These are phyloP conservation scores for Lenzites betulinus DNA, from an alignment of 768 basidiomycete genomes.

Conservation along the genomic window DNA sequence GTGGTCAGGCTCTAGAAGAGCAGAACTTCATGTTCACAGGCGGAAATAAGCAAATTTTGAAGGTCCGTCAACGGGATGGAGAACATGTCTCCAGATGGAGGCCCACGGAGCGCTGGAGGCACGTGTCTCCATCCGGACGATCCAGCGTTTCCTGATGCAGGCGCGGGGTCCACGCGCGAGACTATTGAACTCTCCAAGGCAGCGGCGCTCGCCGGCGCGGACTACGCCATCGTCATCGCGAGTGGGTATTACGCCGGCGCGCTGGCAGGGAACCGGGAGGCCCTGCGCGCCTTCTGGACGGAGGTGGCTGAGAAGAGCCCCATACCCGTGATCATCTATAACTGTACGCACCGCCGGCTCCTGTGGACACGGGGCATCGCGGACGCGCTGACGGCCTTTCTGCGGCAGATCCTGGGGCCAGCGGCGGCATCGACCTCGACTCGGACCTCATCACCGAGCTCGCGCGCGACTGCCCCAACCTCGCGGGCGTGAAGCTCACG, in stretches of 20 bases:
- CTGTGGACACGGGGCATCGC: too few species aligned
- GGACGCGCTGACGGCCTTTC: conserved; percentile 4
- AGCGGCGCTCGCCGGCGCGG: conserved; percentile 84
- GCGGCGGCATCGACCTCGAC: conserved; percentile 88
- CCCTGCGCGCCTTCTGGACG: conserved; percentile 76
- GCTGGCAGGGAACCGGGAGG: conserved; percentile 57
- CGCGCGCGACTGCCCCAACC: conserved; percentile 72
- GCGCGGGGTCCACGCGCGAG: conserved; percentile 79
- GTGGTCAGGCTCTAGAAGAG: too few species aligned
- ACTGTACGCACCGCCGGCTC: conserved; percentile 54
- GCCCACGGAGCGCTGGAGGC: too few species aligned
- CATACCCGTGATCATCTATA: conserved; percentile 87
- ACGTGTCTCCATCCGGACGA: too few species aligned
- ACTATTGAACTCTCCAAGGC: conserved; percentile 75
- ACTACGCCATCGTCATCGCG: conserved; percentile 81
- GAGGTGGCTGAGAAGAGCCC: conserved; percentile 80
- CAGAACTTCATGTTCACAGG: too few species aligned
- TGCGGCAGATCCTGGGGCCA: conserved; percentile 74
- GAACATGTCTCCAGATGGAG: too few species aligned
- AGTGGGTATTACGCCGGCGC: conserved; percentile 87
- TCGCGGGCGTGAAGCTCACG: conserved; percentile 89
- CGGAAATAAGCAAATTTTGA: too few species aligned
- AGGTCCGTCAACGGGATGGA: too few species aligned
- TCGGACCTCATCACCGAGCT: conserved; percentile 84
- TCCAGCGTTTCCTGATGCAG: too few species aligned